Base-by-base conservation (phyloP, 2,329 filamentous ascomycete species). In the Sporothrix euskadiensis region DNA sequence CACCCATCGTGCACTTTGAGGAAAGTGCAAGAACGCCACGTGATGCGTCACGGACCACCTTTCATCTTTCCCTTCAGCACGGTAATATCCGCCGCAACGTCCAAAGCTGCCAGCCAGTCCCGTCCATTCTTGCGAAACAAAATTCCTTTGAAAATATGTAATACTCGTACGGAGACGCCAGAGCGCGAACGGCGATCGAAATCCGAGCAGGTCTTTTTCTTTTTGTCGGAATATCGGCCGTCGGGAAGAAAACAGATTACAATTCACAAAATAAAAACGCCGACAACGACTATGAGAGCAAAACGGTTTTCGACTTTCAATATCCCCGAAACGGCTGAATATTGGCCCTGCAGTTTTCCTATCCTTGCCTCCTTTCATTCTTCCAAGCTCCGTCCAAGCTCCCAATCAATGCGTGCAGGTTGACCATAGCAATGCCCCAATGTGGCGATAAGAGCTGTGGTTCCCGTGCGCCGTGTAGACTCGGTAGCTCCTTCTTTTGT, bases 241-340 rank as follows among this genome's bases (percentile, higher is more conserved):
- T 44, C 59, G 59, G 59, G 59, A 35, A 26, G 35, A n/a, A 19
- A 47, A 22, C n/a, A 44, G 35, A 63, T 63, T 44, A 63, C 59
- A 63, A 63, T 63, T 41, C 26, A 47, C 9, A 47, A 47, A 47
- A 47, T n/a, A 14, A 41, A 44, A 41, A 10, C 30, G 12, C 35
- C 19, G 35, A 14, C 19, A 9, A 10, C 35, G 59, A 63, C 41
- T 32, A 63, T 41, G 14, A 63, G 6, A n/a, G 22, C 10, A 22
- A 14, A 26, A 26, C 22, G 52, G 52, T 52, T 52, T 52, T 14
- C 47, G 30, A 26, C 26, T 10, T 14, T 35, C 19, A 41, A 26
- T n/a, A 63, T 12, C 56, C n/a, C 56, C 59, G 59, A 41, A 63
- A 63, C 35, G n/a, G 59, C 59, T 65, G 35, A 65, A 26, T 8